Base-by-base conservation (phyloP, 257 asterid species). In the Jasminum sambac region DNA sequence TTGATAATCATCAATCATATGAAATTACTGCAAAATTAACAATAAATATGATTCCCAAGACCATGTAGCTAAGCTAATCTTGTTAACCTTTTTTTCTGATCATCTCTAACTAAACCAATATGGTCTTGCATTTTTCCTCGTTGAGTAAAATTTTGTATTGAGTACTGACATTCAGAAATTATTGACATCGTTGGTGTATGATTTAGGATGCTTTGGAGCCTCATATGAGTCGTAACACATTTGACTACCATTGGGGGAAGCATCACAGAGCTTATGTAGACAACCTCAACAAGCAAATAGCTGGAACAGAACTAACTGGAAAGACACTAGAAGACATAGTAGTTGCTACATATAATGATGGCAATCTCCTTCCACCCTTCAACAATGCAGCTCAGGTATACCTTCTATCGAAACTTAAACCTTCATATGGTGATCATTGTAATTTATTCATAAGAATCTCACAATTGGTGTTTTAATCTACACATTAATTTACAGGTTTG, bases 231-330 rank as follows among this genome's bases (percentile, higher is more conserved):
- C 87, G 84, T 5, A 82, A 88, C 64, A 91, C 98, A 9, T 81
- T 94, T 57, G 99, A 94, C 57, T 94, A 82, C 81, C 99, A 94
- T 67, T 94, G 99, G 99, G 96, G 99, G 7, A 94, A 94, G 86
- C 99, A 94, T 84, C 96, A 89, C 83, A 80, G 87, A 69, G 86
- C 92, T 55, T 91, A 94, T 71, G 96, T 91, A 21, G 96, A 89
- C 65, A 94, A 91, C 87, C 86, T 94, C 74, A 94, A 91, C 91
- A 91, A 86, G 88, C 99, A 94, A 77, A 88, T 94, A 58, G 88
- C 74, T 16, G 96, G 95, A 30, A 89, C 97, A 7, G 90, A 89
- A 50, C 87, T 94, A 21, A 97, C 88, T 62, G 81, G 72, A 11
- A 75, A 79, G 88, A 39, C 86, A 1, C 69, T 94, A 77, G 96